Base-by-base conservation (phyloP, 768 basidiomycete species). In the Boletus sp. region DNA sequence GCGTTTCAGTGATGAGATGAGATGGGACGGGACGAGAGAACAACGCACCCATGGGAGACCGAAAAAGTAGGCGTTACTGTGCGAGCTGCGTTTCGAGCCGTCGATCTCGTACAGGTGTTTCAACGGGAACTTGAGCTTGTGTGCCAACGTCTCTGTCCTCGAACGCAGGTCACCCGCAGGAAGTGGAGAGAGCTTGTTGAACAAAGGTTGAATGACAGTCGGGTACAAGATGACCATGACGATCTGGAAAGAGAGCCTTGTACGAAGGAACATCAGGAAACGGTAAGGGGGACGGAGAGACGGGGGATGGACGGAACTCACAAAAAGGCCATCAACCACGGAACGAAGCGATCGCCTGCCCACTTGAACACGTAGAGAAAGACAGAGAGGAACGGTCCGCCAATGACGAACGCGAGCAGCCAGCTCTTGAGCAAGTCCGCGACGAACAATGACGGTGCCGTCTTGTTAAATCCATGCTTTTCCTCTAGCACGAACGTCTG, bases 31-130 rank as follows among this genome's bases (percentile, higher is more conserved):
- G 34, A 6, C 4, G 34, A 15, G 34, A 35, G 17, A 29, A n/a
- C n/a, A 32, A 40, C 77, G 39, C 47, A 91, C 92, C 88, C 93
- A 95, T 1, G 95, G 96, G 13, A 98, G 81, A 54, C 96, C 96
- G 60, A 93, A 98, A 79, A 98, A 98, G 75, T 97, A 98, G n/a
- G 95, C 95, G 61, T 98, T 98, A 62, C 87, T 90, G 73, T 99
- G 96, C 3, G 91, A 88, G 72, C 88, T 92, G 45, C 96, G 84
- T 76, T 97, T 97, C 34, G 90, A 93, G 29, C 97, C 97, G 67
- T 98, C 95, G 61, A 98, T 98, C 69, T 97, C 93, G 69, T 96
- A 98, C 49, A 99, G 71, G 70, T 95, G 88, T 66, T 88, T 97
- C 53, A 98, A 75, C 0, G 97, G 96, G 81, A 98, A 99, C 54